Conservation (phyloP, 768 basidiomycete genomes). For the Mycena crocata region DNA sequence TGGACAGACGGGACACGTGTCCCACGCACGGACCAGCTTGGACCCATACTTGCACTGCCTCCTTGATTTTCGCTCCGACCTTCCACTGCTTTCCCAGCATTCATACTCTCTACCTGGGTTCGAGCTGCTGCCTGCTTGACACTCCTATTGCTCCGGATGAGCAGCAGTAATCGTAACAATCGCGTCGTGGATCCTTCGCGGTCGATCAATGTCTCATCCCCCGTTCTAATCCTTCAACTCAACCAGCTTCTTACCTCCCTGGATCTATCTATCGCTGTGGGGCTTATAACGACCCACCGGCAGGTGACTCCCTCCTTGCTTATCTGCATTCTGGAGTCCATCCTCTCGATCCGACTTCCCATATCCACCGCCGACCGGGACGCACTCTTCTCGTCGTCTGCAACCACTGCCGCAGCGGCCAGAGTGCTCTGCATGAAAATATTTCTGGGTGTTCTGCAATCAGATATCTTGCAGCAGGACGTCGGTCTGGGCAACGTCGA, state of each 20-base stretch:
- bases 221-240: slow-evolving; percentile 48
- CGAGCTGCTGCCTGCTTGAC: too few species aligned
- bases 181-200: slow-evolving; percentile 13
- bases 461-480: slow-evolving; percentile 67
- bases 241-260: slow-evolving; percentile 61
- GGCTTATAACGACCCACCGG: slow-evolving; percentile 59
- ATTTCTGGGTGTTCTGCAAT: slow-evolving; percentile 79
- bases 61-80: too few species aligned
- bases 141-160: slow-evolving; percentile 1
- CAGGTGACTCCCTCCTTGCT: slow-evolving; percentile 82
- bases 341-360: slow-evolving; percentile 67
- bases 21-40: too few species aligned
- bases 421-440: slow-evolving; percentile 78
- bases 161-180: too few species aligned
- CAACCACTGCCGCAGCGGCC: slow-evolving; percentile 40
- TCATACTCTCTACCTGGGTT: too few species aligned
- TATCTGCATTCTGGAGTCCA: slow-evolving; percentile 74
- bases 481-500: slow-evolving; percentile 76
- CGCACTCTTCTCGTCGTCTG: too few species aligned
- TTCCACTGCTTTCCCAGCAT: too few species aligned
- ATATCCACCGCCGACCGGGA: slow-evolving; percentile 42
- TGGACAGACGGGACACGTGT: too few species aligned
- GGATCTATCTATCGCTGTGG: slow-evolving; percentile 58
- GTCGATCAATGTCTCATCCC: slow-evolving; percentile 18
- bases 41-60: too few species aligned